These are phyloP conservation scores for Aspergillus phoenicis DNA, from an alignment of 2,329 filamentous ascomycete genomes.

Conservation along the genomic window DNA sequence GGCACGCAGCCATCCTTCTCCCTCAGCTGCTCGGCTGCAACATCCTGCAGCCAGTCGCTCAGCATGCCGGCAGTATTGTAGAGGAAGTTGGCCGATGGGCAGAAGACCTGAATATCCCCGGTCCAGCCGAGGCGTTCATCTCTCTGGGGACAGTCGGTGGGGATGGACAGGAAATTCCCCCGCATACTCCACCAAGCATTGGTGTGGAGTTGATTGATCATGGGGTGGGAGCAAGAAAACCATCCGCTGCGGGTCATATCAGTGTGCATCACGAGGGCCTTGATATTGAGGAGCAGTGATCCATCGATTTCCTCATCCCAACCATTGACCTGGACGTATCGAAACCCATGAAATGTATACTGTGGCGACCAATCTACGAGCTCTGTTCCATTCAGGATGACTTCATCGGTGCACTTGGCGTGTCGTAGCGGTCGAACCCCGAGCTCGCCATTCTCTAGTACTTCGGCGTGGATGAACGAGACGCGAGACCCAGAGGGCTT, in stretches of 20 bases:
- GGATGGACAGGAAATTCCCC: conserved; percentile 45
- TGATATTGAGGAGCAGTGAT: conserved; percentile 22
- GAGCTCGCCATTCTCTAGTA: conserved; percentile 53
- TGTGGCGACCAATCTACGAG: too few relatives aligned
- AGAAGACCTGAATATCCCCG: conserved; percentile 49
- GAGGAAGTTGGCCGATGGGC: conserved; percentile 51
- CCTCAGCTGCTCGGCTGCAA: conserved; percentile 41
- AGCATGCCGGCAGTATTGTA: conserved; percentile 58
- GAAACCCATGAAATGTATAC: too few relatives aligned
- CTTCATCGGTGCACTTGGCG: conserved; percentile 47
- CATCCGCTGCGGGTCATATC: conserved; percentile 55
- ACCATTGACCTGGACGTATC: too few relatives aligned
- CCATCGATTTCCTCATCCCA: too few relatives aligned
- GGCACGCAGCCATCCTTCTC: conserved; percentile 29
- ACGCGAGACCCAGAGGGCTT: too few relatives aligned
- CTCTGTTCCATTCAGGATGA: conserved; percentile 27
- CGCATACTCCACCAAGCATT: conserved; percentile 62
- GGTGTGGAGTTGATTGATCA: conserved; percentile 57
- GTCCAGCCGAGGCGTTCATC: conserved; percentile 61
- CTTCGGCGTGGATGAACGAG: conserved; percentile 24
- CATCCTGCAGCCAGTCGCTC: conserved; percentile 53
- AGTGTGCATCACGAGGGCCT: conserved; percentile 52
- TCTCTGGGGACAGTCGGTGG: conserved; percentile 20
- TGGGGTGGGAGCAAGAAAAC: conserved; percentile 56
- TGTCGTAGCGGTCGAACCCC: conserved; percentile 47